These are phyloP conservation scores for Nidula niveotomentosa DNA, from an alignment of 1,284 basidiomycete species.

Conservation along the genomic window DNA sequence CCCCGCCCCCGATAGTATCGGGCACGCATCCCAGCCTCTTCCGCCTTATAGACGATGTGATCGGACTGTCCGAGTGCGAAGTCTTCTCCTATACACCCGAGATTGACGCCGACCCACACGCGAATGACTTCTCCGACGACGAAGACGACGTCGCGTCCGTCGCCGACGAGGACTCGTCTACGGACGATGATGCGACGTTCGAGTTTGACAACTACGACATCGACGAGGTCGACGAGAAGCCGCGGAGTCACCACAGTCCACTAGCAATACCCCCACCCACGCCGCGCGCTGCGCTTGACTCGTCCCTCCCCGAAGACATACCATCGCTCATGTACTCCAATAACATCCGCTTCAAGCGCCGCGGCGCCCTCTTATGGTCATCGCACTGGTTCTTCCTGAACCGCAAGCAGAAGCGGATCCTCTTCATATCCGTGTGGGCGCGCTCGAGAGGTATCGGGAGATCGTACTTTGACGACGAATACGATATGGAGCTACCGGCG, in stretches of 20 bases:
- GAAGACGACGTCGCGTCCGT: conserved; percentile 65
- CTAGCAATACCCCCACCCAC: conserved; percentile 33
- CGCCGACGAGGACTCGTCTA: conserved; percentile 59
- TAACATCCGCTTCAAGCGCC: conserved; percentile 33
- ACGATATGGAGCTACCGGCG: conserved; percentile 26
- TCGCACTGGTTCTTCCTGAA: conserved; percentile 99
- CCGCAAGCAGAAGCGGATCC: conserved; percentile 87
- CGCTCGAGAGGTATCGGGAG: conserved; percentile 62
- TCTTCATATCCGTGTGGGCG: conserved; percentile 96
- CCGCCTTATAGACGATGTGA: conserved; percentile 87
- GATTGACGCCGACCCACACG: conserved; percentile 94
- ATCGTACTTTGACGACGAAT: conserved; percentile 51
- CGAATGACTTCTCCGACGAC: conserved; percentile 77
- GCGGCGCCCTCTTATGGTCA: conserved; percentile 92
- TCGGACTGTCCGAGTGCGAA: conserved; percentile 90
- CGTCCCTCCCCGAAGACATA: conserved; percentile 25
- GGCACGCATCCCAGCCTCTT: conserved; percentile 84
- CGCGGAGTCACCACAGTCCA: conserved; percentile 32
- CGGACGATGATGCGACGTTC: conserved; percentile 67
- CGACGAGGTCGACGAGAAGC: conserved; percentile 54
- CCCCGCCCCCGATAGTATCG: conserved; percentile 61
- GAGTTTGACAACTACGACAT: conserved; percentile 81
- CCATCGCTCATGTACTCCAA: conserved; percentile 26
- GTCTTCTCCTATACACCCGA: conserved; percentile 96
- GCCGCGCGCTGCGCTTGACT: conserved; percentile 31